Base-by-base conservation (phyloP, 257 asterid genomes). In the Solanum commersonii region DNA sequence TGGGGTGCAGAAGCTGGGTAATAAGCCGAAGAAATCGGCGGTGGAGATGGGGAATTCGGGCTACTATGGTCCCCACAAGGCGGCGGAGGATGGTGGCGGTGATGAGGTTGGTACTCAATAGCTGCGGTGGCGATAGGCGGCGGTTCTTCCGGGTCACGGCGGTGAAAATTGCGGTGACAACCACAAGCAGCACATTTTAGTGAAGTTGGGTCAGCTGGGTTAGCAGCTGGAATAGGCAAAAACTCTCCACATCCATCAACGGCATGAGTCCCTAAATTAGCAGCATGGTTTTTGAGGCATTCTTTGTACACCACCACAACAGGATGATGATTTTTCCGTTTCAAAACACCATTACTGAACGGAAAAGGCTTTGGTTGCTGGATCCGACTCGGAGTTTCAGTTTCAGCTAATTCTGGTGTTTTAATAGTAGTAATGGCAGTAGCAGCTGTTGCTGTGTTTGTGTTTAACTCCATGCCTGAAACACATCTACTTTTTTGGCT, bases 121-220 rank as follows among this genome's bases (percentile, higher is more conserved):
- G 95, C 94, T 1, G 96, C 91, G 6, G 91, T 67, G 23, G 95
- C 84, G 87, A 81, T 87, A 0, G 95, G 92, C 5, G 90, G 94
- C 0, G 89, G 91, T 5, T 95, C 98, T 8, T 96, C 98, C 1
- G 98, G 96, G 82, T 97, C 99, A 1, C 98, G 98, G 90, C 99
- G 98, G 93, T 96, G 99, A 94, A 96, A 96, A 82, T 95, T 96
- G 25, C 99, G 98, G 94, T 96, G 99, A 90, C 99, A 97, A 2
- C 98, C 98, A 87, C 99, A 97, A 4, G 98, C 99, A n/a, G 99
- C 99, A 92, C 99, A 97, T 92, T 94, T 96, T 3, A 97, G 94
- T 15, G 98, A 94, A n/a, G 99, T 93, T 49, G 99, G 99, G 88
- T 96, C 97, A 29, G 94, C 72, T n/a, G 98, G 93, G 86, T 91